phyloP scores from a whole-genome alignment of 2,329 filamentous ascomycete genomes.

The Celoporthe dispersa region DNA sequence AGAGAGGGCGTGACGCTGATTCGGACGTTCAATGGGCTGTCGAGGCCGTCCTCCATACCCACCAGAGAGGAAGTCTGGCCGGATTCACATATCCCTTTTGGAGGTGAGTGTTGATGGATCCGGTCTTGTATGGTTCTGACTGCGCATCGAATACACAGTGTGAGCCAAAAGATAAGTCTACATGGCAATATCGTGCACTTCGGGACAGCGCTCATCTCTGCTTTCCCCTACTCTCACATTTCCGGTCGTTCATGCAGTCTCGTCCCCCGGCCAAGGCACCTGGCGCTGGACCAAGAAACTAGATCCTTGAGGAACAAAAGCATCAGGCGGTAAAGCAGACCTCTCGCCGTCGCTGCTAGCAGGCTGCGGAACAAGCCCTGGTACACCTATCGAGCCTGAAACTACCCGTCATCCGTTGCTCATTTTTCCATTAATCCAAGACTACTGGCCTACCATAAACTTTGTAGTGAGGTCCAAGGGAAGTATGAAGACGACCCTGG shows the following conservation, averaged over 20 bases:
- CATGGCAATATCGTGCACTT: neutral
- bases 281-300: too few relatives aligned
- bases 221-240: neutral
- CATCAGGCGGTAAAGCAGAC: too few relatives aligned
- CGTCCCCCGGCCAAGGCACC: neutral
- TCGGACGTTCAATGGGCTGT: neutral
- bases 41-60: neutral
- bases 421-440: too few relatives aligned
- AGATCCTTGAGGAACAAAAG: too few relatives aligned
- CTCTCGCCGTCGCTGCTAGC: too few relatives aligned
- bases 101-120: neutral
- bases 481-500: too few relatives aligned
- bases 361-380: too few relatives aligned
- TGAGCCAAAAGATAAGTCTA: neutral
- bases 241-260: neutral
- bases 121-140: neutral
- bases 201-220: neutral
- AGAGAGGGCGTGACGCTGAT: neutral
- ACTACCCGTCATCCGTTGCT: too few relatives aligned
- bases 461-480: neutral
- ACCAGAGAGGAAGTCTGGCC: neutral
- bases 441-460: neutral
- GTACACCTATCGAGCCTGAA: too few relatives aligned
- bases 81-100: neutral
- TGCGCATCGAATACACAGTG: neutral